These are phyloP conservation scores for Castanospermum australe DNA, from an alignment of 306 rosid genomes.

Conservation along the genomic window DNA sequence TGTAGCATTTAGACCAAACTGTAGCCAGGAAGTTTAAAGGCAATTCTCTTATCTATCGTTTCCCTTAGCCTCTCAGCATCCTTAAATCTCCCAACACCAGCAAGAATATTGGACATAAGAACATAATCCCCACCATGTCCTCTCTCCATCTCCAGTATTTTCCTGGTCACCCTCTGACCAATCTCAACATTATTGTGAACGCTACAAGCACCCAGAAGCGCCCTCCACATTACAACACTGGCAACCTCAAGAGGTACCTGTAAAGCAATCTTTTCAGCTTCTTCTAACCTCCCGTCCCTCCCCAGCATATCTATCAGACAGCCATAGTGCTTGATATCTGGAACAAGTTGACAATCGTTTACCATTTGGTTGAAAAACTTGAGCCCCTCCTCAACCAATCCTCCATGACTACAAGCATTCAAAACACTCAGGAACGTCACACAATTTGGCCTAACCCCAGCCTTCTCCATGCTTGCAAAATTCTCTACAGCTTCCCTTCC, in stretches of 20 bases:
- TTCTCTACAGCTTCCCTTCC: slow-evolving; percentile 55
- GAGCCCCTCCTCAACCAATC: slow-evolving; percentile 75
- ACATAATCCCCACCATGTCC: slow-evolving; percentile 78
- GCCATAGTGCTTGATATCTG: slow-evolving; percentile 69
- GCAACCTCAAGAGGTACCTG: slow-evolving; percentile 56
- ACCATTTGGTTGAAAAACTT: slow-evolving; percentile 62
- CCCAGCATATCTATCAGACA: slow-evolving; percentile 74
- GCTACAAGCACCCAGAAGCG: slow-evolving; percentile 72
- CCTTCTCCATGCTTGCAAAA: slow-evolving; percentile 58
- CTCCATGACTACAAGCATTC: slow-evolving; percentile 76
- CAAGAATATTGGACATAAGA: slow-evolving; percentile 77
- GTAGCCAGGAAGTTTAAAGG: slow-evolving; percentile 62
- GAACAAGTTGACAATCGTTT: slow-evolving; percentile 37
- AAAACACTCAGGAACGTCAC: slow-evolving; percentile 63
- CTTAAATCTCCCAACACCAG: slow-evolving; percentile 61
- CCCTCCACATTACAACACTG: slow-evolving; percentile 72
- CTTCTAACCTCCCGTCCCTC: slow-evolving; percentile 73
- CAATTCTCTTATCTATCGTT: slow-evolving; percentile 51
- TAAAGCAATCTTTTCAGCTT: slow-evolving; percentile 62
- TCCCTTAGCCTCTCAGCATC: slow-evolving; percentile 72
- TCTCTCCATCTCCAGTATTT: slow-evolving; percentile 56
- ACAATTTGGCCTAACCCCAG: slow-evolving; percentile 54
- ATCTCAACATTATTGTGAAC: slow-evolving; percentile 58
- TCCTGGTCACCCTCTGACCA: slow-evolving; percentile 58
- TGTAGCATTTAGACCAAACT: slow-evolving; percentile 44